A percentile compares a stretch with the other conserved stretches of the same genome.
phyloP scores from a whole-genome alignment of 768 basidiomycete genomes.

The Dioszegia crocea region DNA sequence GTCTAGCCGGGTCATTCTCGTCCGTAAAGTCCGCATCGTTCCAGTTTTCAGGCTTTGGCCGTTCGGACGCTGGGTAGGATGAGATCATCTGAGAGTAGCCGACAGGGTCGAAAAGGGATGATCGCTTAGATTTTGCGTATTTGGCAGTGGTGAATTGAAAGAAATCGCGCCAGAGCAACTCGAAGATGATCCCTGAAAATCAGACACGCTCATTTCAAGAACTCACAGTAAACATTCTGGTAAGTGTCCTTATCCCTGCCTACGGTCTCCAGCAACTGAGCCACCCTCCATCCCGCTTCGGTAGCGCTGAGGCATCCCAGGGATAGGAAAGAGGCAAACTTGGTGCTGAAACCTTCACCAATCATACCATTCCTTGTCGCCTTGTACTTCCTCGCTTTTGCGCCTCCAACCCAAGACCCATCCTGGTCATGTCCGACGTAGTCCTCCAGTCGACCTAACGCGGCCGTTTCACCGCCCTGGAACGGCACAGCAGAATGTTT shows the following conservation, averaged over 20 bases:
- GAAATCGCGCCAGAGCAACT: conserved; percentile 54
- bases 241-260: conserved; percentile 39
- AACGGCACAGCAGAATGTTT: conserved; percentile 48
- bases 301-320: conserved; percentile 46
- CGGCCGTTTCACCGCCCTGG: conserved; percentile 46
- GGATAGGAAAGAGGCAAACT: conserved; percentile 52
- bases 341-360: conserved; percentile 52
- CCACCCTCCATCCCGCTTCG: conserved; percentile 42
- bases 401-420: conserved; percentile 26
- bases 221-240: conserved; percentile 51
- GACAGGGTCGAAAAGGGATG: conserved; percentile 50
- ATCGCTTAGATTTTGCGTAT: conserved; percentile 27
- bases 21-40: conserved; percentile 30
- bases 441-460: conserved; percentile 45
- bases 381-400: conserved; percentile 49
- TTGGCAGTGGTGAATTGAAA: conserved; percentile 49
- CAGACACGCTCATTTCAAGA: neutral
- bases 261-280: conserved; percentile 27
- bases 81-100: conserved; percentile 49
- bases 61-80: conserved; percentile 20
- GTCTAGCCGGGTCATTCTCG: conserved; percentile 33
- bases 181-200: conserved; percentile 45
- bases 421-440: conserved; percentile 42
- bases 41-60: conserved; percentile 34
- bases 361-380: conserved; percentile 51